Evolutionary conservation across 2,329 filamentous ascomycete species (phyloP).

Genomic region (Pseudogymnoascus sp.): DNA sequence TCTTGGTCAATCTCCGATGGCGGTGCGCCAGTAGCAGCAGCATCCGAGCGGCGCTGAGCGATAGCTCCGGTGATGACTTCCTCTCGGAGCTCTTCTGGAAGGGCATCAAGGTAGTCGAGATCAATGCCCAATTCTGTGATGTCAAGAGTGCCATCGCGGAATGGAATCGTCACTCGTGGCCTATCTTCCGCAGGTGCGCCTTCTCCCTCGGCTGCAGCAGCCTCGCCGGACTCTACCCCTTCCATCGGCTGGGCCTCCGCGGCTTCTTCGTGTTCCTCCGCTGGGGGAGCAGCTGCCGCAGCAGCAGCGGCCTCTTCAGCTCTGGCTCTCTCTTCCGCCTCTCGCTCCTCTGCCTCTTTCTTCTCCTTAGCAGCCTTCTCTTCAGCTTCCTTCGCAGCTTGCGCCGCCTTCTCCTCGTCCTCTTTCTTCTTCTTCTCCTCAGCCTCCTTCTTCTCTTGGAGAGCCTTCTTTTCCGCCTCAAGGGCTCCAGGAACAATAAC

Average conservation of each 20-base stretch:
- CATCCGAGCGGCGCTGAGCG: constrained; percentile 72
- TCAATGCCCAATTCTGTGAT: constrained; percentile 94
- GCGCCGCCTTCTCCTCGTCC: constrained; percentile 57
- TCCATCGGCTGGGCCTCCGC: constrained; percentile 55
- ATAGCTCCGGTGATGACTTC: constrained; percentile 92
- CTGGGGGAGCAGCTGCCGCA: constrained; percentile 42
- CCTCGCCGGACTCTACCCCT: constrained; percentile 47
- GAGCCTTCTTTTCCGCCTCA: constrained; percentile 64
- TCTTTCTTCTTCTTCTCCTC: constrained; percentile 55
- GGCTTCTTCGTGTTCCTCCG: constrained; percentile 26
- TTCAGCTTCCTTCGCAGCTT: constrained; percentile 65
- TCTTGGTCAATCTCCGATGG: constrained; percentile 82
- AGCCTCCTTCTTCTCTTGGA: constrained; percentile 49
- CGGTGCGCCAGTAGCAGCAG: constrained; percentile 62
- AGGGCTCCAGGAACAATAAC: constrained; percentile 77
- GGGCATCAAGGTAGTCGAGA: constrained; percentile 84
- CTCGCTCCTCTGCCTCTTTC: constrained; percentile 63
- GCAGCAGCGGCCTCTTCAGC: constrained; percentile 47
- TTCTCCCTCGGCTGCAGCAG: constrained; percentile 29
- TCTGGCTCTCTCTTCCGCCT: constrained; percentile 61
- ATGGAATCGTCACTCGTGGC: constrained; percentile 68
- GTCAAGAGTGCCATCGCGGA: constrained; percentile 80
- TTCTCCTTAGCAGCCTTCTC: constrained; percentile 59
- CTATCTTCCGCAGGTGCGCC: constrained; percentile 41
- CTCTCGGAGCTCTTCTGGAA: constrained; percentile 94